Evolutionary conservation across 495 filamentous ascomycete species (phyloP), one percentile per base, ranked within the genome.

Genomic region (Trichoderma gamsii): DNA sequence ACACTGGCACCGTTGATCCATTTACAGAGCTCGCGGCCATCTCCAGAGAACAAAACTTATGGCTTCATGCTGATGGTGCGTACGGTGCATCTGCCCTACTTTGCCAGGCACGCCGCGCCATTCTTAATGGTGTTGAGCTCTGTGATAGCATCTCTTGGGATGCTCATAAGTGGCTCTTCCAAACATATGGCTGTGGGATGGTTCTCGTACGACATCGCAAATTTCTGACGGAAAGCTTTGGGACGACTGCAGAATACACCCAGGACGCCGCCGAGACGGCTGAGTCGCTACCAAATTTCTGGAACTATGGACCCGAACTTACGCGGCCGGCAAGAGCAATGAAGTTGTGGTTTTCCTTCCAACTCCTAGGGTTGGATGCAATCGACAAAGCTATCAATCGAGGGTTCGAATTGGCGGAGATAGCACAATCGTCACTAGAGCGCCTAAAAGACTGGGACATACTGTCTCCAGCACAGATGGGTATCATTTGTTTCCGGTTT

Each of bases 91-190:
- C 75, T 0, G 68, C 68, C 9, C 64, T 68, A 0, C 67, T 77
- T 8, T 77, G 70, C 4, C 21, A 65, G 4, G 52, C 67, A 1
- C 63, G 69, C 15, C 41, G 51, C 5, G 1, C 29, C 5, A 63
- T 74, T n/a, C 41, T 70, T 6, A 21, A 63, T 11, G 72, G 67
- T 12, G 4, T 74, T 2, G 64, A 67, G 9, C 32, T 35, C 11
- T 73, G 69, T n/a, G 70, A 74, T 44, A 74, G 72, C 68, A 69
- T 77, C 16, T 68, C 75, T 9, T 77, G 75, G 75, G 75, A 77
- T 64, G 72, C 68, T 5, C 75, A 77, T 66, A 77, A 77, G 65
- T 77, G 75, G 74, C 71, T 77, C 4, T 76, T 77, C 66, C 72
- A 74, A 44, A 74, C 72, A 3, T 70, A 73, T 59, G 71, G 73